These are phyloP conservation scores for Candolleomyces eurysporus DNA, from an alignment of 768 basidiomycete species.

Conservation along the genomic window DNA sequence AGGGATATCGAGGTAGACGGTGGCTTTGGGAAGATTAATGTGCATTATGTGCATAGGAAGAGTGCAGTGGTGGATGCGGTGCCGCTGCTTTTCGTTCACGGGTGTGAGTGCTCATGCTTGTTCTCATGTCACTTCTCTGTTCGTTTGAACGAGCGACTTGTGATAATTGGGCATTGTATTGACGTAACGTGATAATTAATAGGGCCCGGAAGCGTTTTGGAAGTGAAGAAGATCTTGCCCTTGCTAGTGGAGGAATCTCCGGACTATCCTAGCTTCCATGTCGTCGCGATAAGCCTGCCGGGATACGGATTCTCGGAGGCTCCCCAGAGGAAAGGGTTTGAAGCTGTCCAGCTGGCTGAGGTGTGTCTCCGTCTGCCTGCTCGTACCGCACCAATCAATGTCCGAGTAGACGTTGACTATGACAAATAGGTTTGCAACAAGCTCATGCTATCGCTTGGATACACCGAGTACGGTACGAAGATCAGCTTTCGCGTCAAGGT, in stretches of 20 bases:
- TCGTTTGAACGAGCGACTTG: too few species aligned
- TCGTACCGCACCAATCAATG: too few species aligned
- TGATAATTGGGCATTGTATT: too few species aligned
- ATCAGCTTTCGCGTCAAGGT: too few species aligned
- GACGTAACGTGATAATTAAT: not conserved
- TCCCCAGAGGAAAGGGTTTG: slow-evolving; percentile 49
- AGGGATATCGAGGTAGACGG: slow-evolving; percentile 47
- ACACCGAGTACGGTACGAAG: too few species aligned
- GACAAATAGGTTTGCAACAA: too few species aligned
- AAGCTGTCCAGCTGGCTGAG: slow-evolving; percentile 32
- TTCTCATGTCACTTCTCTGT: not conserved
- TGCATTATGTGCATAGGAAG: slow-evolving; percentile 58
- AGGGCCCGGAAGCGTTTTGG: slow-evolving; percentile 64
- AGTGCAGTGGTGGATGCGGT: slow-evolving; percentile 43
- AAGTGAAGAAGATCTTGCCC: slow-evolving; percentile 57
- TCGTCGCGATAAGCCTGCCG: slow-evolving; percentile 58
- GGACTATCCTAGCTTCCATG: slow-evolving; percentile 56
- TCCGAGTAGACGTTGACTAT: too few species aligned
- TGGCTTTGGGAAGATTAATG: slow-evolving; percentile 34
- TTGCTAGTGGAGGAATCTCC: slow-evolving; percentile 41
- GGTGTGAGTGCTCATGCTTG: slow-evolving; percentile 32
- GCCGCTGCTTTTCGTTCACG: slow-evolving; percentile 42
- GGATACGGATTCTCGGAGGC: slow-evolving; percentile 63
- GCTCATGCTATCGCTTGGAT: too few species aligned
- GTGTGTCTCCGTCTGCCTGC: slow-evolving; percentile 41